phyloP scores from a whole-genome alignment of 2,329 filamentous ascomycete species.

The Mariannaea sp. region DNA sequence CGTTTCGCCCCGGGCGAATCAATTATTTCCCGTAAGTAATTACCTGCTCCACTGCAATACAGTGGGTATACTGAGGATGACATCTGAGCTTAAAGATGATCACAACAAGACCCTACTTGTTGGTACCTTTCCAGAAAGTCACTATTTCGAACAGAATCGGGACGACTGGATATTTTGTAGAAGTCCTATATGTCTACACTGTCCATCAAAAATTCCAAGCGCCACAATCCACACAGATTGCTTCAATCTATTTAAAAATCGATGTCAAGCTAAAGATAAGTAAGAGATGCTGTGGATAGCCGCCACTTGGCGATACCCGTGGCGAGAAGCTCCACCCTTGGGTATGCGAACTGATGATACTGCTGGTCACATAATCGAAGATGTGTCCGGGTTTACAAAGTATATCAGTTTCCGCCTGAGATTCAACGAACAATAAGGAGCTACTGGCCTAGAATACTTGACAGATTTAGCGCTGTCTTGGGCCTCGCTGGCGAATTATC shows the following conservation, averaged over 20 bases:
- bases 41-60: too few relatives aligned
- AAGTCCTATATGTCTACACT: too few relatives aligned
- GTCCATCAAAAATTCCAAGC: too few relatives aligned
- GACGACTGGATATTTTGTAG: too few relatives aligned
- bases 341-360: background rate
- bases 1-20: too few relatives aligned
- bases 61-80: too few relatives aligned
- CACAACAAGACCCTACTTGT: too few relatives aligned
- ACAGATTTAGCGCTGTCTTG: conserved; percentile 1
- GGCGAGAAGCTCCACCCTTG: background rate
- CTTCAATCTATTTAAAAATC: background rate
- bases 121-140: too few relatives aligned
- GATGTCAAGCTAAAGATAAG: background rate
- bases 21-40: too few relatives aligned
- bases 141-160: too few relatives aligned
- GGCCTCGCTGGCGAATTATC: background rate
- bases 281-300: background rate
- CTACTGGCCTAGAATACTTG: background rate
- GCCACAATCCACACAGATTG: background rate
- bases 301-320: conserved; percentile 4
- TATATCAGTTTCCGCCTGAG: background rate
- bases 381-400: background rate
- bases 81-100: too few relatives aligned
- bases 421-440: background rate
- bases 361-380: background rate